Evolutionary conservation across 805 yeast species (phyloP).

Genomic region (Tanozyma kutaoensis): DNA sequence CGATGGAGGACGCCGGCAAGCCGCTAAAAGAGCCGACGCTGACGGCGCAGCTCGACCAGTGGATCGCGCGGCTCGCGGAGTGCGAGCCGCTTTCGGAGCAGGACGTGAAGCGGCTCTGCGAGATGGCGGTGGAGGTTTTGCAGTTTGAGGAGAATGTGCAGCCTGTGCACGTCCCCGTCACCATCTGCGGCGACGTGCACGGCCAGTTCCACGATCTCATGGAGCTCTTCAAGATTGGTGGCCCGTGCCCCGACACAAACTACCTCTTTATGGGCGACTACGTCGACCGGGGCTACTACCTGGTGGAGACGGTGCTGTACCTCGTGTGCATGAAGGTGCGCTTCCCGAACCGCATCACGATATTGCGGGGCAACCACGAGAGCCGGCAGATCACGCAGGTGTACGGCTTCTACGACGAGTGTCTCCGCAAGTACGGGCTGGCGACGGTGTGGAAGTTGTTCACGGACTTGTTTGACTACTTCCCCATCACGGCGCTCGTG

Average conservation of each 20-base stretch:
- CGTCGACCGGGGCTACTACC: conserved; percentile 86
- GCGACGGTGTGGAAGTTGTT: conserved; percentile 91
- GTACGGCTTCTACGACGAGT: conserved; percentile 91
- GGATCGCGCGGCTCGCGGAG: too few species aligned
- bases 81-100: conserved; percentile 10
- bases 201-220: conserved; percentile 93
- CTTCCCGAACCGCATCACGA: conserved; percentile 83
- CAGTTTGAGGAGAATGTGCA: conserved; percentile 48
- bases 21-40: conserved; percentile 17
- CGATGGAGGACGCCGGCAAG: conserved; percentile 68
- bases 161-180: conserved; percentile 90
- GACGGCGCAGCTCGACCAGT: conserved; percentile 15
- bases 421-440: conserved; percentile 82
- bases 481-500: conserved; percentile 87
- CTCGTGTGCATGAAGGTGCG: conserved; percentile 86
- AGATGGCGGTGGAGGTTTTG: background rate
- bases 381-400: conserved; percentile 94
- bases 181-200: conserved; percentile 94
- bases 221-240: conserved; percentile 89
- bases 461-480: conserved; percentile 83
- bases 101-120: conserved; percentile 43
- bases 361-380: conserved; percentile 90
- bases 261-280: conserved; percentile 89
- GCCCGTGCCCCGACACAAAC: conserved; percentile 85
- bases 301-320: conserved; percentile 84